Evolutionary conservation across 176 grass and related monocot genomes (phyloP).

Genomic region (Tuctoria greenei): DNA sequence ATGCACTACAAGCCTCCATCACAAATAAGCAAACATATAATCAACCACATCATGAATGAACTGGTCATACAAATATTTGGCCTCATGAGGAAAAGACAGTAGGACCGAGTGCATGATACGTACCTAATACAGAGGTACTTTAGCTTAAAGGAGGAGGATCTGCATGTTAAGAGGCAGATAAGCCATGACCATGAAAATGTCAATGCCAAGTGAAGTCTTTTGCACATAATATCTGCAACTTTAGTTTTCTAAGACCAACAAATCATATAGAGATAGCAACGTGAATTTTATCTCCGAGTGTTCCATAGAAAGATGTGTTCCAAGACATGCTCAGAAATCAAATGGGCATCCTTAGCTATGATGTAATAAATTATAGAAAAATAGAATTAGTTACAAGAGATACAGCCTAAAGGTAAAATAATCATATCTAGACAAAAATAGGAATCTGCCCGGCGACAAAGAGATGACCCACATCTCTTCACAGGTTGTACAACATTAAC

Average conservation of each 20-base stretch:
- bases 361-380: conserved; percentile 32
- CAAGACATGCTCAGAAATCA: background rate
- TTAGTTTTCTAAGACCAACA: conserved; percentile 9
- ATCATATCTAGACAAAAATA: conserved; percentile 23
- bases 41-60: too few species aligned
- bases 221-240: background rate
- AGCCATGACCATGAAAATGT: background rate
- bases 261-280: background rate
- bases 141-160: conserved; percentile 11
- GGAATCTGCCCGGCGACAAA: conserved; percentile 27
- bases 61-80: too few species aligned
- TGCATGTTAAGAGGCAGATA: background rate
- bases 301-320: background rate
- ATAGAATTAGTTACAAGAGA: conserved; percentile 47
- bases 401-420: conserved; percentile 28
- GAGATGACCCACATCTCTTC: conserved; percentile 7
- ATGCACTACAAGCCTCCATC: background rate
- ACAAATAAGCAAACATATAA: background rate
- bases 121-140: background rate
- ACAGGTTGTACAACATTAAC: conserved; percentile 8
- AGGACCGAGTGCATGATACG: background rate
- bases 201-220: background rate
- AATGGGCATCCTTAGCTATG: conserved; percentile 29
- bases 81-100: too few species aligned
- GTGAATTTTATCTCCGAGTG: background rate